These are phyloP conservation scores for Penicillium paneum DNA, from an alignment of 2,329 filamentous ascomycete genomes.

Conservation along the genomic window DNA sequence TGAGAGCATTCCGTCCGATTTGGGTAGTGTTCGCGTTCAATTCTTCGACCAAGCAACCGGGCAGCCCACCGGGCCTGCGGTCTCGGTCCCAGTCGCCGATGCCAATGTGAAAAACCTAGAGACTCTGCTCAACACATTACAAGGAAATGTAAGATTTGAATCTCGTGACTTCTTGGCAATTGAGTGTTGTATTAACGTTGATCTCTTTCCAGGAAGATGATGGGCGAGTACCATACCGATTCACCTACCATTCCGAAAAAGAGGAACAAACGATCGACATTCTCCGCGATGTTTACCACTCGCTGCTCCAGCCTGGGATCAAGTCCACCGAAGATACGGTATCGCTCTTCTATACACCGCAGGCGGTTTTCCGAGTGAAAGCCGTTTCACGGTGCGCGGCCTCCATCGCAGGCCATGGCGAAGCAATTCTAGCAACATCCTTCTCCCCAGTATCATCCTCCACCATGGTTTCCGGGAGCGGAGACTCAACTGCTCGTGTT, in stretches of 20 bases:
- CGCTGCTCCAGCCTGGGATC: slow-evolving; percentile 49
- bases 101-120: slow-evolving; percentile 87
- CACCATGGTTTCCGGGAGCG: slow-evolving; percentile 80
- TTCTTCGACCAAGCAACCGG: slow-evolving; percentile 79
- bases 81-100: slow-evolving; percentile 75
- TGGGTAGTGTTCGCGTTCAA: slow-evolving; percentile 77
- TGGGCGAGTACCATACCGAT: slow-evolving; percentile 65
- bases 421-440: slow-evolving; percentile 80
- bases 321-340: slow-evolving; percentile 61
- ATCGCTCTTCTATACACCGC: slow-evolving; percentile 67
- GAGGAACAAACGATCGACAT: slow-evolving; percentile 45
- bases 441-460: slow-evolving; percentile 79
- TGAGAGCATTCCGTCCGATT: slow-evolving; percentile 60
- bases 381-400: slow-evolving; percentile 87
- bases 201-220: slow-evolving; percentile 48
- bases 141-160: slow-evolving; percentile 62
- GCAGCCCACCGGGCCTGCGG: slow-evolving; percentile 66
- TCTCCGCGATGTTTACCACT: slow-evolving; percentile 49
- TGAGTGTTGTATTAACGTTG: slow-evolving; percentile 2
- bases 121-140: slow-evolving; percentile 76
- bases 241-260: slow-evolving; percentile 54
- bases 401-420: slow-evolving; percentile 83
- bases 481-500: slow-evolving; percentile 85
- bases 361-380: slow-evolving; percentile 91
- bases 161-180: neutral